Percentiles rank a stretch among this genome's conserved stretches.
Evolutionary conservation across 495 filamentous ascomycete species (phyloP).

Genomic region (Aspergillus conjunctus): DNA sequence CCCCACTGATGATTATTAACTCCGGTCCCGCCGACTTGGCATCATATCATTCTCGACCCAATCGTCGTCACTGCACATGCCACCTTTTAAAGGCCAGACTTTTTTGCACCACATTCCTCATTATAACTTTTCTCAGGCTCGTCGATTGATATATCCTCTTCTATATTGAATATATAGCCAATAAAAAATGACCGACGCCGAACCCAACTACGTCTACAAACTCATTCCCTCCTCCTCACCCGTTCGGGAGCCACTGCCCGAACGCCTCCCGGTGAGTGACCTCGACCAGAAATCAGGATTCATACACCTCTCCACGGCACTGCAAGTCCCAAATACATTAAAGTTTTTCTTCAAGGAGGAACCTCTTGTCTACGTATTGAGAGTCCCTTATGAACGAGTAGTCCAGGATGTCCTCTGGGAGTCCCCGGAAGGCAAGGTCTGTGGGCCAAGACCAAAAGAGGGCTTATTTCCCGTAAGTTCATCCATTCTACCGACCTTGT

Average conservation of each 20-base stretch:
- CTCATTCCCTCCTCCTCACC: constrained; percentile 45
- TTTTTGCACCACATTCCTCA: too few species aligned
- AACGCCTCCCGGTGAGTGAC: constrained; percentile 45
- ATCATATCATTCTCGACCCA: not conserved
- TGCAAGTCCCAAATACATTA: constrained; percentile 46
- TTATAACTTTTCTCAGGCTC: too few species aligned
- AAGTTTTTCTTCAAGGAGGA: constrained; percentile 75
- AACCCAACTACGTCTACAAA: constrained; percentile 48
- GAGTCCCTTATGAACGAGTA: constrained; percentile 70
- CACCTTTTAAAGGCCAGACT: not conserved
- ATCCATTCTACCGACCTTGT: too few species aligned
- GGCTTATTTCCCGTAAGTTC: constrained; percentile 49
- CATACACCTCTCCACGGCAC: constrained; percentile 45
- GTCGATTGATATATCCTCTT: too few species aligned
- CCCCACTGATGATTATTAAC: not conserved
- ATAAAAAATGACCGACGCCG: constrained; percentile 29
- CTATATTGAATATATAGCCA: not conserved
- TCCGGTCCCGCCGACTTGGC: not conserved
- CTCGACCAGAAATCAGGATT: constrained; percentile 44
- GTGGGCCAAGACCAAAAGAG: constrained; percentile 43
- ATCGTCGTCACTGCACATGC: not conserved
- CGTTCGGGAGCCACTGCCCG: constrained; percentile 46
- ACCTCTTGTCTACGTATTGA: constrained; percentile 71
- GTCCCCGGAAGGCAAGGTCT: constrained; percentile 43
- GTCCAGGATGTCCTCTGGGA: constrained; percentile 43